Percentiles rank a stretch among this genome's conserved stretches.
phyloP scores from a whole-genome alignment of 225 moss, liverwort and hornwort genomes.

The Asterella californica region DNA sequence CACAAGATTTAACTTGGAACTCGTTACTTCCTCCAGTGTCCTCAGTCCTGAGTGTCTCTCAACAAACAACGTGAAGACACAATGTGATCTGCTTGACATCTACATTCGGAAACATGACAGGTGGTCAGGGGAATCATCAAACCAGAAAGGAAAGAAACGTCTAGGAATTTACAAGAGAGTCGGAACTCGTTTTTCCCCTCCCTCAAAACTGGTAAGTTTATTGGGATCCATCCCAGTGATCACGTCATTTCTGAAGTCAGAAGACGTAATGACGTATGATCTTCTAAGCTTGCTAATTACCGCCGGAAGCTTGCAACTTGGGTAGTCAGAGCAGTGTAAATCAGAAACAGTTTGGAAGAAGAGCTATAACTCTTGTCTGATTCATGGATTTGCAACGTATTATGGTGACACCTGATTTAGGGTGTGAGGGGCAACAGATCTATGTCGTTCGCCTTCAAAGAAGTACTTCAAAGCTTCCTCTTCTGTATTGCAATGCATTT shows the following conservation, averaged over 20 bases:
- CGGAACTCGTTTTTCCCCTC: neutral
- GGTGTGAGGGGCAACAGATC: constrained; percentile 70
- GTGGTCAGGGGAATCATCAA: neutral
- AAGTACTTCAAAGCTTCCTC: constrained; percentile 69
- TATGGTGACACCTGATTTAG: constrained; percentile 61
- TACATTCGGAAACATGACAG: constrained; percentile 26
- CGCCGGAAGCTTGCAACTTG: neutral
- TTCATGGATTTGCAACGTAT: neutral
- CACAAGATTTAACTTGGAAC: constrained; percentile 86
- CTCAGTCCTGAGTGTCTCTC: constrained; percentile 80
- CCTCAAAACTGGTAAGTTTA: neutral
- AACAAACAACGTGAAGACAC: constrained; percentile 80
- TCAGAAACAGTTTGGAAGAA: neutral
- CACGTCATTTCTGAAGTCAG: neutral
- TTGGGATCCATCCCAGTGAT: neutral
- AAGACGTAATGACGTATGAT: neutral
- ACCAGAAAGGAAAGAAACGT: neutral
- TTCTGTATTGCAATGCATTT: constrained; percentile 69
- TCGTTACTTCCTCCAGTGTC: constrained; percentile 50
- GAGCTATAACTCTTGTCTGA: neutral
- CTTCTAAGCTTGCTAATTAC: neutral
- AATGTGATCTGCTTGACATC: constrained; percentile 94
- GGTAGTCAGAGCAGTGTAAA: neutral
- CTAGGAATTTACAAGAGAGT: neutral
- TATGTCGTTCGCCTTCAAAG: constrained; percentile 82